A percentile compares a stretch with the other conserved stretches of the same genome.
These are phyloP conservation scores for Pterulicium gracile DNA, from an alignment of 1,284 basidiomycete genomes.

Conservation along the genomic window DNA sequence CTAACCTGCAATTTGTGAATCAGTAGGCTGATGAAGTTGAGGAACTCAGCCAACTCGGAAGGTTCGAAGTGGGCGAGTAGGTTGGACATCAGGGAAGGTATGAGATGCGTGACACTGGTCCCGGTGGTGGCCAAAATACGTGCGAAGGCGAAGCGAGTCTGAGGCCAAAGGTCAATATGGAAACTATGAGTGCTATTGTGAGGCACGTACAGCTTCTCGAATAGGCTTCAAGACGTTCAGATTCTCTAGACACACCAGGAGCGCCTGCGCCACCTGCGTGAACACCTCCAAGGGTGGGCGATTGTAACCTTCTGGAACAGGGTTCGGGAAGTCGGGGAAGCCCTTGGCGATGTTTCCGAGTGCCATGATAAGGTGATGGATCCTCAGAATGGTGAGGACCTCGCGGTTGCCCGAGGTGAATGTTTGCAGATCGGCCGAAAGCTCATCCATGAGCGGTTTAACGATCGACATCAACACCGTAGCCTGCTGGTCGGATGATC, in stretches of 20 bases:
- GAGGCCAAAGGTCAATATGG: slow-evolving; percentile 6
- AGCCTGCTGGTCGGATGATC: slow-evolving; percentile 61
- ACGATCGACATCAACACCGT: slow-evolving; percentile 69
- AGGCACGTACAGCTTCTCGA: slow-evolving; percentile 77
- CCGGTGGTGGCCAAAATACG: slow-evolving; percentile 88
- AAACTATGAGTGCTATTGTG: slow-evolving; percentile 5
- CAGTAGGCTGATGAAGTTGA: slow-evolving; percentile 87
- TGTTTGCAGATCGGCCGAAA: slow-evolving; percentile 60
- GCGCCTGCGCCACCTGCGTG: slow-evolving; percentile 80
- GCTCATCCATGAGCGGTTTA: slow-evolving; percentile 71
- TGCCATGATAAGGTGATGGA: slow-evolving; percentile 96
- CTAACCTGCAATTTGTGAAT: slow-evolving; percentile 88
- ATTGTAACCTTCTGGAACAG: slow-evolving; percentile 55
- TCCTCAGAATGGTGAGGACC: slow-evolving; percentile 68
- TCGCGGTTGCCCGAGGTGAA: slow-evolving; percentile 43
- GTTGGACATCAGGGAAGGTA: slow-evolving; percentile 81
- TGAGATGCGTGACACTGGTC: slow-evolving; percentile 69
- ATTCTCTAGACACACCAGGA: slow-evolving; percentile 79
- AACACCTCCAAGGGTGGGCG: slow-evolving; percentile 77
- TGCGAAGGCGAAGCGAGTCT: slow-evolving; percentile 93
- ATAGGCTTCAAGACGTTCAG: slow-evolving; percentile 86
- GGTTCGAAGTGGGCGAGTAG: slow-evolving; percentile 89
- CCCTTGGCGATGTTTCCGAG: slow-evolving; percentile 94
- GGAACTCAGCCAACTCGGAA: slow-evolving; percentile 88
- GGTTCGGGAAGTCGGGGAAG: slow-evolving; percentile 81